A percentile compares a stretch with the other conserved stretches of the same genome.
Evolutionary conservation across 192 early-diverging fungal species (phyloP).

Genomic region (Dispira parvispora): DNA sequence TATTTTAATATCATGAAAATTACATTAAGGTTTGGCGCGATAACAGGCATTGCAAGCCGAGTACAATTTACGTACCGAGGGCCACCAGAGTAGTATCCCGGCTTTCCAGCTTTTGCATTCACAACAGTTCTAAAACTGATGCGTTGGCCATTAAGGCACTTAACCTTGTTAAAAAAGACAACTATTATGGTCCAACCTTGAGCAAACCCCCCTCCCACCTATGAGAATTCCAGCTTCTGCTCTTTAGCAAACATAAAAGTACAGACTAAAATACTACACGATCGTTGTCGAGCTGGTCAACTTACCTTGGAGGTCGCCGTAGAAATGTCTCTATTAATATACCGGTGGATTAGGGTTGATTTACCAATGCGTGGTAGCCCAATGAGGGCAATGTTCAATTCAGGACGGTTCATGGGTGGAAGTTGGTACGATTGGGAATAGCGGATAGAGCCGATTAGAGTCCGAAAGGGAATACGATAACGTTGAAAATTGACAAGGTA

Average conservation of each 20-base stretch:
- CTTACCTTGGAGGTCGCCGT: not conserved
- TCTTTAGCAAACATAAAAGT: not conserved
- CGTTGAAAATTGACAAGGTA: too few relatives aligned
- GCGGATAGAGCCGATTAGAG: too few relatives aligned
- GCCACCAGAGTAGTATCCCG: not conserved
- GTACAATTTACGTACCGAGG: too few relatives aligned
- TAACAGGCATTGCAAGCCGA: too few relatives aligned
- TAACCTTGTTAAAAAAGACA: too few relatives aligned
- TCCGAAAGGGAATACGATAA: too few relatives aligned
- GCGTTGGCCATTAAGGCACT: not conserved
- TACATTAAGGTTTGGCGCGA: too few relatives aligned
- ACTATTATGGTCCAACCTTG: not conserved
- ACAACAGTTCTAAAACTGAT: not conserved
- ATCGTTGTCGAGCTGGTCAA: not conserved
- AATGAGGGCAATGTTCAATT: conserved; percentile 1
- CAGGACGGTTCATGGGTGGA: not conserved
- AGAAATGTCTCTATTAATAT: not conserved
- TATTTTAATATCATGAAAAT: too few relatives aligned
- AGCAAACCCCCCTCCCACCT: not conserved
- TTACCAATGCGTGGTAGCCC: not conserved
- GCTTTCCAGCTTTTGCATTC: not conserved
- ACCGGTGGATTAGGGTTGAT: conserved; percentile 8
- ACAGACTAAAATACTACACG: not conserved
- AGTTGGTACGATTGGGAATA: too few relatives aligned
- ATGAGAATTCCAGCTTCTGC: not conserved